Evolutionary conservation across 257 asterid species (phyloP), one percentile per base, ranked within the genome.

Genomic region (Solanum bulbocastanum): DNA sequence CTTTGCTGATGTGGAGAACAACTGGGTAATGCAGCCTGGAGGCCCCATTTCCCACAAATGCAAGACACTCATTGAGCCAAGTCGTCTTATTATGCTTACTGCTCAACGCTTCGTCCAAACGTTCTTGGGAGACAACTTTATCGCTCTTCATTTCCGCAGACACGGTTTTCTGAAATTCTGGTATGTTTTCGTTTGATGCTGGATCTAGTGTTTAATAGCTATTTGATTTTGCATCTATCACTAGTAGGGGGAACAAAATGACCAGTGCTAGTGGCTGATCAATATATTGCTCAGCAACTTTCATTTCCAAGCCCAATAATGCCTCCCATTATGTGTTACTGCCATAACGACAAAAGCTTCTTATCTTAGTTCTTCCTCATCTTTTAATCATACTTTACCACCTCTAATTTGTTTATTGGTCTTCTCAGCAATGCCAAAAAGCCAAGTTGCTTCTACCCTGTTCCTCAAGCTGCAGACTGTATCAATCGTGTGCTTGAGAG

Each of bases 161-260:
- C 99, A 97, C 82, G 99, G 99, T 89, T 95, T 97, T 94, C 93
- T 97, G 92, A 97, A 97, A 89, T 97, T 97, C 93, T 97, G 99
- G 99, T 97, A 93, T 52, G 87, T 74, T 58, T 87, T 25, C 6
- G 62, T 76, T 68, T 84, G 73, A 87, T 86, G 27, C 39, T 35
- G 88, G 22, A 30, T 65, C 58, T 85, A 20, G 22, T 71, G 35
- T 69, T 71, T 22, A 39, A 32, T 46, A 30, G n/a, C 44, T 72
- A 73, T 16, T 81, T 46, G 37, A 5, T 46, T 81, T 46, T 81
- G 68, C 18, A 16, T 81, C 40, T 27, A 16, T 27, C 66, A 46
- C 56, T 37, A 39, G 58, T 39, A 11, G 33, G 27, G 83, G 58
- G 35, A n/a, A 39, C 83, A 39, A 23, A 35, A 74, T 18, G 46